Base-by-base conservation (phyloP, 2,329 filamentous ascomycete genomes). In the Exserohilum turcica region DNA sequence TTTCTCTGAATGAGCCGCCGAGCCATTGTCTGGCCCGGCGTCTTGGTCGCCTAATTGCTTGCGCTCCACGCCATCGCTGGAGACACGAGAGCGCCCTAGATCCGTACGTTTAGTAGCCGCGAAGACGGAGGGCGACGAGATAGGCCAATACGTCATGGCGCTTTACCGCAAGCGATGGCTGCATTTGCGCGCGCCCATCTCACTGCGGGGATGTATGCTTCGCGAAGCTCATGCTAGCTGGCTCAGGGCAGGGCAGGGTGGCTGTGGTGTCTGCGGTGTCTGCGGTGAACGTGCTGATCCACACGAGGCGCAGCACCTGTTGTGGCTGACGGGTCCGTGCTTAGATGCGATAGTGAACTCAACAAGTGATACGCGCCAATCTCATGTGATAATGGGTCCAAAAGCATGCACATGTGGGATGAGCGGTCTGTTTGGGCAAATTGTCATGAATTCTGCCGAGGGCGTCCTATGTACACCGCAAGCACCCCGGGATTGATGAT, bases 71-170 rank as follows among this genome's bases (percentile, higher is more conserved):
- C 85, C 78, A 72, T 87, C 86, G 78, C 90, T 84, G 62, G 87
- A 82, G 47, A 82, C 84, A 56, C 84, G 76, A 57, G 82, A 77
- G 52, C 78, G 81, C 61, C 80, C 74, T 49, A 80, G 75, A 63
- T 80, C 76, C 73, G 82, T 81, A 70, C 83, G 84, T 77, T 85
- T 90, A 78, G 82, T 89, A 66, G 89, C 89, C 71, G 90, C 87
- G 79, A 91, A 93, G 74, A 92, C 86, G 74, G 87, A 86, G 71
- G 91, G 90, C 73, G 90, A 90, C 75, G 89, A 90, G 75, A 92
- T 85, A 70, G 91, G 91, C 91, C 91, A 95, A 83, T 95, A 95
- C 91, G 94, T 95, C 81, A 76, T 76, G 72, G 72, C 73, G 68
- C 69, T 70, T 66, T 73, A 68, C 63, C 63, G 52, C 66, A 67